phyloP scores from a whole-genome alignment of 2,329 filamentous ascomycete species.

The Ramichloridium luteum region DNA sequence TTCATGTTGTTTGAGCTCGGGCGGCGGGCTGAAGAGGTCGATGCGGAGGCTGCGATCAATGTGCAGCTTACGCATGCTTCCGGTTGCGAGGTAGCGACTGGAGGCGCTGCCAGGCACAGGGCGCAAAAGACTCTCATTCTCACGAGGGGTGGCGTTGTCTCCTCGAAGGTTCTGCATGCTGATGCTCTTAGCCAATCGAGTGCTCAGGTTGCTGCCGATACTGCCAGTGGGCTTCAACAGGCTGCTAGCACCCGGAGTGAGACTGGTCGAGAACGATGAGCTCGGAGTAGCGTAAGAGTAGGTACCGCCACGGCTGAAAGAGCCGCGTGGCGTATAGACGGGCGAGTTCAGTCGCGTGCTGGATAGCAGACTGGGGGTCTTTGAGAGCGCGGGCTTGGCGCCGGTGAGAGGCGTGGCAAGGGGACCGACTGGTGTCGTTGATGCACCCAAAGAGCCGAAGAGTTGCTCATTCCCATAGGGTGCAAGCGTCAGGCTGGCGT shows the following conservation, averaged over 20 bases:
- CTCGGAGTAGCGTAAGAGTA: constrained; percentile 73
- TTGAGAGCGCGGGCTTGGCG: constrained; percentile 31
- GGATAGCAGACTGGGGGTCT: constrained; percentile 20
- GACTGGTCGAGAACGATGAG: constrained; percentile 37
- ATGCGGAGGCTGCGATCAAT: constrained; percentile 80
- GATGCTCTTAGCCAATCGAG: constrained; percentile 64
- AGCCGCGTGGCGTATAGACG: constrained; percentile 55
- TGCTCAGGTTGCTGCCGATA: constrained; percentile 45
- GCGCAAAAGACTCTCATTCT: constrained; percentile 74
- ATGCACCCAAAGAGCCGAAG: constrained; percentile 59
- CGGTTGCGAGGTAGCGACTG: constrained; percentile 53
- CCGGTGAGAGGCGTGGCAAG: constrained; percentile 79
- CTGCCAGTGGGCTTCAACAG: constrained; percentile 49
- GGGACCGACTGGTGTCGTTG: constrained; percentile 67
- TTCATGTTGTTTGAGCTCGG: constrained; percentile 11
- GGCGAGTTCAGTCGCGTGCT: constrained; percentile 50
- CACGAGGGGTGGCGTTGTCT: constrained; percentile 55
- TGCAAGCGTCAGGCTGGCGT: constrained; percentile 56
- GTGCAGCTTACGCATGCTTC: constrained; percentile 76
- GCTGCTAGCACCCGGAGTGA: constrained; percentile 56
- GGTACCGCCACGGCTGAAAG: constrained; percentile 68
- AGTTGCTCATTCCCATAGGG: constrained; percentile 84
- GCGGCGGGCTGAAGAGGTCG: constrained; percentile 40
- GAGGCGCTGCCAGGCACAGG: constrained; percentile 49
- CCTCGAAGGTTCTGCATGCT: constrained; percentile 78